Evolutionary conservation across 768 basidiomycete genomes (phyloP).

Genomic region (Russula griseocarnosa): DNA sequence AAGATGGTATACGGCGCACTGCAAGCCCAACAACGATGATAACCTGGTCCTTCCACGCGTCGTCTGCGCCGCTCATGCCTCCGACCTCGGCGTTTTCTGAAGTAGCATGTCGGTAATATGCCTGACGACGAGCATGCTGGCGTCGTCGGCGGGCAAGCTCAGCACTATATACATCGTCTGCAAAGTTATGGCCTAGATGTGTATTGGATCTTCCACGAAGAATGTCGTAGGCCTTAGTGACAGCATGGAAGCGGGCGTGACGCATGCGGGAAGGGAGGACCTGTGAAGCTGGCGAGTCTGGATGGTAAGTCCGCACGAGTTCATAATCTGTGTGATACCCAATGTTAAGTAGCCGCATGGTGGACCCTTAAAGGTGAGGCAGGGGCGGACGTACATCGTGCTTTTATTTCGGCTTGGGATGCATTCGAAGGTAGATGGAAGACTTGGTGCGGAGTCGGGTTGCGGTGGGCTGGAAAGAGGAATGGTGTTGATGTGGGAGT

Average conservation of each 20-base stretch:
- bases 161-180: conserved; percentile 44
- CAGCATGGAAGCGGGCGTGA: conserved; percentile 59
- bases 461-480: conserved; percentile 51
- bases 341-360: background rate
- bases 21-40: conserved; percentile 47
- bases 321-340: conserved; percentile 54
- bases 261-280: conserved; percentile 43
- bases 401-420: conserved; percentile 58
- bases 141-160: conserved; percentile 52
- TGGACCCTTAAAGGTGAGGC: background rate
- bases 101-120: conserved; percentile 29
- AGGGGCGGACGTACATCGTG: conserved; percentile 51
- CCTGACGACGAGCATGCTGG: conserved; percentile 37
- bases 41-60: conserved; percentile 50
- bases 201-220: conserved; percentile 41
- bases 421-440: conserved; percentile 60
- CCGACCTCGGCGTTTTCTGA: conserved; percentile 19
- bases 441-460: conserved; percentile 66
- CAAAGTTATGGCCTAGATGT: conserved; percentile 16
- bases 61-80: conserved; percentile 35
- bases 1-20: conserved; percentile 36
- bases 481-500: conserved; percentile 32
- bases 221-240: conserved; percentile 60
- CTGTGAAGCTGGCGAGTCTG: conserved; percentile 52
- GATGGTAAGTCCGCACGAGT: conserved; percentile 67